Evolutionary conservation across 768 basidiomycete species (phyloP).

Genomic region (Tricholoma terreum): DNA sequence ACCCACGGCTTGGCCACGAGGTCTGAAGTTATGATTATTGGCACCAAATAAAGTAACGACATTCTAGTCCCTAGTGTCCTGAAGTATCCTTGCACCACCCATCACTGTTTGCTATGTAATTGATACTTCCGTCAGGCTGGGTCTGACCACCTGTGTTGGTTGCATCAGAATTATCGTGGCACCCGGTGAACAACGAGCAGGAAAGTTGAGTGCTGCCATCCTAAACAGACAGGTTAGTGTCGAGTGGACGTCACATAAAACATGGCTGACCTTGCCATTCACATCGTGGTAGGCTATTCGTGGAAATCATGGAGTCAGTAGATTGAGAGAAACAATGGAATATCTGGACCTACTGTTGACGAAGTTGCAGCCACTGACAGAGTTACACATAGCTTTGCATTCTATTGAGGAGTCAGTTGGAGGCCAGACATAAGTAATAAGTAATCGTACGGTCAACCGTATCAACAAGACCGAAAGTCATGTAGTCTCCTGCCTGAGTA

Average conservation of each 20-base stretch:
- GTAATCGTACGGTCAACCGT: slow-evolving; percentile 34
- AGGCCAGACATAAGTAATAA: background rate
- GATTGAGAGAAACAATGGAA: background rate
- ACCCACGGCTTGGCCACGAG: too few species aligned
- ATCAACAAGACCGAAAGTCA: slow-evolving; percentile 45
- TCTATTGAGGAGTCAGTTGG: slow-evolving; percentile 22
- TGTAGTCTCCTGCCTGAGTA: slow-evolving; percentile 38
- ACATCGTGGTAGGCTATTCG: slow-evolving; percentile 42
- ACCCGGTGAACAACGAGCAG: slow-evolving; percentile 39
- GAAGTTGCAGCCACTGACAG: slow-evolving; percentile 38
- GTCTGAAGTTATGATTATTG: too few species aligned
- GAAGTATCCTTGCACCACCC: slow-evolving; percentile 38
- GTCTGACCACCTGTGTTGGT: slow-evolving; percentile 41
- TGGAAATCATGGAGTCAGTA: background rate
- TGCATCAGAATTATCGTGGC: slow-evolving; percentile 35
- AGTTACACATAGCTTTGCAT: slow-evolving; percentile 45
- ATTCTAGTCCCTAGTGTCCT: too few species aligned
- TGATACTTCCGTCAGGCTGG: slow-evolving; percentile 38
- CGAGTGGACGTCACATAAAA: background rate
- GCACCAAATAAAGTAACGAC: too few species aligned
- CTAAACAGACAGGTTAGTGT: slow-evolving; percentile 15
- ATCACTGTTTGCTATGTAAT: slow-evolving; percentile 40
- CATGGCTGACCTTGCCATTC: slow-evolving; percentile 36
- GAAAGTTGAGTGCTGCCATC: slow-evolving; percentile 42
- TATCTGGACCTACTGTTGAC: slow-evolving; percentile 36